These are phyloP conservation scores for Starmerella stigmatis DNA, from an alignment of 805 yeast species.

Conservation along the genomic window DNA sequence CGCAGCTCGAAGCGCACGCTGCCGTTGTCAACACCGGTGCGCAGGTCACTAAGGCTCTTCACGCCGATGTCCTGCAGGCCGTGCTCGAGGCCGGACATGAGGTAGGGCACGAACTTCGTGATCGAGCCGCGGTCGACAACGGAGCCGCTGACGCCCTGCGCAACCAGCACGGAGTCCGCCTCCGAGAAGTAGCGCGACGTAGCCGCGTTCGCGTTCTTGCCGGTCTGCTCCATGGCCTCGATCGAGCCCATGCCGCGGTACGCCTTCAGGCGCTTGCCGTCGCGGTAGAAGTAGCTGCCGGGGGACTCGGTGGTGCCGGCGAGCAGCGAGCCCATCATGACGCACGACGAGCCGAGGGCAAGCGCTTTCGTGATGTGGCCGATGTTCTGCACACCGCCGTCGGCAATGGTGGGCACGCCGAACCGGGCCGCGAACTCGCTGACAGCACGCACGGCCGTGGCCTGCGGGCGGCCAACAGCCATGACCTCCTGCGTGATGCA, in stretches of 20 bases:
- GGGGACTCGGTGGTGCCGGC: conserved; percentile 99
- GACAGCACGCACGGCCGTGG: conserved; percentile 94
- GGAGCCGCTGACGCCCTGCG: conserved; percentile 97
- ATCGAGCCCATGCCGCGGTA: conserved; percentile 99
- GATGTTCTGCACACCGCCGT: conserved; percentile 98
- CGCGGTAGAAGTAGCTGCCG: conserved; percentile 95
- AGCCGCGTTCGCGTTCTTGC: conserved; percentile 85
- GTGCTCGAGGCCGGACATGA: conserved; percentile 92
- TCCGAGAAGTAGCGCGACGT: conserved; percentile 97
- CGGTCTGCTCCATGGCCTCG: conserved; percentile 94
- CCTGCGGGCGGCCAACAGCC: conserved; percentile 99
- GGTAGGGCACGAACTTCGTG: conserved; percentile 85
- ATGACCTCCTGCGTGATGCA: conserved; percentile 99
- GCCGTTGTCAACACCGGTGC: conserved; percentile 53
- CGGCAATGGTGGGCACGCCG: conserved; percentile 98
- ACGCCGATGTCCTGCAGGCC: conserved; percentile 98
- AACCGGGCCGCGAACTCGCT: conserved; percentile 87
- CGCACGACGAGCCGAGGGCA: conserved; percentile 92
- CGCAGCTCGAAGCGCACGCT: conserved; percentile 88
- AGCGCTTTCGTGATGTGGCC: conserved; percentile 97
- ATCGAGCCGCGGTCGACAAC: conserved; percentile 96
- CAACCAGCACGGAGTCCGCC: conserved; percentile 88
- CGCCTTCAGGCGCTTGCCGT: conserved; percentile 92
- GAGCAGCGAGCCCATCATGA: conserved; percentile 99
- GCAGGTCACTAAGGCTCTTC: conserved; percentile 51